Percentiles rank a stretch among this genome's conserved stretches.
These are phyloP conservation scores for Volutella citrinella DNA, from an alignment of 2,329 filamentous ascomycete species.

Conservation along the genomic window DNA sequence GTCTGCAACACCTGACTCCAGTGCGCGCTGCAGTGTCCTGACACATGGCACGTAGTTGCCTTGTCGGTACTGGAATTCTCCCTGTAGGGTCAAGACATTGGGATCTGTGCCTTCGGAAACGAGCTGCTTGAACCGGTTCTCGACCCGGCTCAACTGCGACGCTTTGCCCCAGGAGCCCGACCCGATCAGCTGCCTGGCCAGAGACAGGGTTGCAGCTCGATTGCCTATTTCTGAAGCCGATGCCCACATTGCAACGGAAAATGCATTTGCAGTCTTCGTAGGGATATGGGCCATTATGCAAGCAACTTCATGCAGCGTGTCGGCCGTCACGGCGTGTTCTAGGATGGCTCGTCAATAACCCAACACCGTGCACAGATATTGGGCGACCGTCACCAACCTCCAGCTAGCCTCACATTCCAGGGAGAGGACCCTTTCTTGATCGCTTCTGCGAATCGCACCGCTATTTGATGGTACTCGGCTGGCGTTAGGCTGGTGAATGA, in stretches of 20 bases:
- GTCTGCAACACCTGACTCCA: slow-evolving; percentile 10
- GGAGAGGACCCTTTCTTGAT: slow-evolving; percentile 19
- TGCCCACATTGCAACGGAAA: slow-evolving; percentile 27
- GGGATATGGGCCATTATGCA: slow-evolving; percentile 23
- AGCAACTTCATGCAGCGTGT: slow-evolving; percentile 25
- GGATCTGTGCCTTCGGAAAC: slow-evolving; percentile 28
- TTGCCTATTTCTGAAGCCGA: slow-evolving; percentile 30
- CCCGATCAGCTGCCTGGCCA: slow-evolving; percentile 20
- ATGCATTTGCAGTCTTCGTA: slow-evolving; percentile 8
- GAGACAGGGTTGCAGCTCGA: slow-evolving; percentile 28
- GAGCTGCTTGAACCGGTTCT: slow-evolving; percentile 30
- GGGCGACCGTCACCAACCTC: too few relatives aligned
- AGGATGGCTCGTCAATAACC: too few relatives aligned
- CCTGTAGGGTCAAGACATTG: slow-evolving; percentile 34
- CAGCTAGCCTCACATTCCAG: slow-evolving; percentile 14
- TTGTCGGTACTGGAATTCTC: slow-evolving; percentile 23
- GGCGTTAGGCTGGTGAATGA: slow-evolving; percentile 17
- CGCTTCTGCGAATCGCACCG: slow-evolving; percentile 18
- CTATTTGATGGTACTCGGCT: slow-evolving; percentile 22
- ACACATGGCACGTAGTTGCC: slow-evolving; percentile 22
- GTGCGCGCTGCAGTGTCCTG: slow-evolving; percentile 21
- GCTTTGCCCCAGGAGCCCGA: slow-evolving; percentile 17
- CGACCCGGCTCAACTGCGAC: slow-evolving; percentile 14
- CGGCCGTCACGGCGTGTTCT: slow-evolving; percentile 19
- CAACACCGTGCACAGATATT: too few relatives aligned